Conservation (phyloP, 2,329 filamentous ascomycete species). For the Cladophialophora carrionii region DNA sequence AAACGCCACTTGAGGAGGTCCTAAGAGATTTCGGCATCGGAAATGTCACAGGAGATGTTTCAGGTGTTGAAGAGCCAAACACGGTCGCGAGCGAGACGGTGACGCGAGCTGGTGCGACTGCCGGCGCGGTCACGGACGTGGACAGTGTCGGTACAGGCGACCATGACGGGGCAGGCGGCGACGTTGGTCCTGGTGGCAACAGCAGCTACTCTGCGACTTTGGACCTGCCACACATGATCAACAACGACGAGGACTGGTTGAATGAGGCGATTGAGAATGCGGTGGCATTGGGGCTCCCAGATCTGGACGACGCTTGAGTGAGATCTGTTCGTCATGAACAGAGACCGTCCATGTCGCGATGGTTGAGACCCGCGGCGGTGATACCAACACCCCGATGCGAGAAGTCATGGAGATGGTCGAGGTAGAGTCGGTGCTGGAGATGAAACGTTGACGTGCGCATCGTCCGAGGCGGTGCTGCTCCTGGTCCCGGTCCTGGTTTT, state of each 20-base stretch:
- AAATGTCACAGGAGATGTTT: not conserved
- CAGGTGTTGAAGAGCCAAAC: not conserved
- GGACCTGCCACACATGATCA: not conserved
- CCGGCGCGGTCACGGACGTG: not conserved
- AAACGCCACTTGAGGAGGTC: not conserved
- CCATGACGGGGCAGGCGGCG: not conserved
- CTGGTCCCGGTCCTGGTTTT: not conserved
- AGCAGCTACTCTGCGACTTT: not conserved
- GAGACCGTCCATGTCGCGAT: no score
- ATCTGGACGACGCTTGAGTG: not conserved
- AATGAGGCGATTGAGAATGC: not conserved
- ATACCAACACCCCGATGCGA: no score
- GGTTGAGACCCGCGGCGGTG: no score
- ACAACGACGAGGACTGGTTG: slow-evolving; percentile 8
- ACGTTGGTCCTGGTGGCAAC: not conserved
- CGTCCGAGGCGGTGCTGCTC: not conserved
- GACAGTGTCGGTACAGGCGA: not conserved
- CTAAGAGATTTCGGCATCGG: not conserved
- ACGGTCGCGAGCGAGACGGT: not conserved
- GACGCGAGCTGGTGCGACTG: not conserved
- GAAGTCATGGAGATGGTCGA: not conserved
- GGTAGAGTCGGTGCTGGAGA: not conserved
- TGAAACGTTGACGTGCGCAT: not conserved
- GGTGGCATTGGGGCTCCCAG: no score
- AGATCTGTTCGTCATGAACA: not conserved